Evolutionary conservation across 225 moss, liverwort and hornwort genomes (phyloP), one percentile per base, ranked within the genome.

Genomic region (Sphagnum contortum): DNA sequence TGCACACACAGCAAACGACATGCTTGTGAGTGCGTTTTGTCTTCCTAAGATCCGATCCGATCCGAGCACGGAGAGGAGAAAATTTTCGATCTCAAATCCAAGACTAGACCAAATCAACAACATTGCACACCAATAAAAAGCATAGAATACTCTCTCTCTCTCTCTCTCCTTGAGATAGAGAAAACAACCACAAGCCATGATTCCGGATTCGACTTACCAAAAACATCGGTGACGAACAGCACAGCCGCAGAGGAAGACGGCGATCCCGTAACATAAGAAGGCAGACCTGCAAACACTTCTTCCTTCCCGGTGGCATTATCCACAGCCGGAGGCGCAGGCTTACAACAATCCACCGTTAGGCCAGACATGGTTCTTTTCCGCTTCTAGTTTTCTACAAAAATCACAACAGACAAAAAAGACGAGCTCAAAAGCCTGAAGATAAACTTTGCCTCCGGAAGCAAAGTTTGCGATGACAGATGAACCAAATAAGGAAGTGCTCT

Each of bases 241-340:
- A 64, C 50, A 50, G 63, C 63, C 8, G 5, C 14, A 12, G 48
- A 49, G 3, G 63, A 13, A 64, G 50, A 13, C 8, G n/a, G 13
- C 8, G 63, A 48, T n/a, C 63, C 63, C 6, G 49, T 48, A 50
- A 64, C 50, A 29, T 64, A 64, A 50, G 64, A 6, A 14, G 50
- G 64, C 13, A 64, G 9, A 29, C 64, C 50, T 12, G 46, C 64
- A 49, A 64, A 8, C 2, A 50, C 51, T 50, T 12, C 6, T 14
- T 64, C 64, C 64, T 64, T 64, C n/a, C 64, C 45, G 5, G 4
- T 6, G 49, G 9, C 4, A 2, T 5, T 44, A 3, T 64, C 48
- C 29, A 49, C 1, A 14, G 49, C 49, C 44, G 64, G 29, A 5
- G 64, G 64, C 13, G 64, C 50, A 64, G 64, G 50, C 6, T 12